A percentile compares a stretch with the other conserved stretches of the same genome.
Evolutionary conservation across 345 rosid genomes (phyloP).

Genomic region (Salix koriyanagi): DNA sequence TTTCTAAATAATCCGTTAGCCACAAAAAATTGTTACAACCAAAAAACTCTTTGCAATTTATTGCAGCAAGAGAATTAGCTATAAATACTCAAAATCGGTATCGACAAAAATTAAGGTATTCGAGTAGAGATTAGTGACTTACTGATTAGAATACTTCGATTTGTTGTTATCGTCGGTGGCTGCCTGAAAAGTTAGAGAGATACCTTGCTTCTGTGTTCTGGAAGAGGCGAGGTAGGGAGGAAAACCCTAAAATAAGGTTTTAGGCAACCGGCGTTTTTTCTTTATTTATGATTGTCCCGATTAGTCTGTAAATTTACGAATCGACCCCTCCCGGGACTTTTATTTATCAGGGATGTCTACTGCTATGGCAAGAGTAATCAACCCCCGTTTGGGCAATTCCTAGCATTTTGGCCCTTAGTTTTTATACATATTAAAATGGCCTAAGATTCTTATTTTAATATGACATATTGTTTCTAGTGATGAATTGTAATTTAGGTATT

Average conservation of each 20-base stretch:
- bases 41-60: not conserved
- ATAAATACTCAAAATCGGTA: not conserved
- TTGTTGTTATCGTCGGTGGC: not conserved
- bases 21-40: not conserved
- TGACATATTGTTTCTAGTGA: no score
- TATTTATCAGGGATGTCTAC: not conserved
- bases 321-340: not conserved
- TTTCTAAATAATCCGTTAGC: not conserved
- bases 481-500: no score
- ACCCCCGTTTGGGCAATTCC: no score
- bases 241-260: not conserved
- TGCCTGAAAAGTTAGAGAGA: not conserved
- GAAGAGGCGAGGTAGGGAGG: not conserved
- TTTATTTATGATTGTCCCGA: not conserved
- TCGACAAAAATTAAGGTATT: not conserved
- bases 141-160: not conserved
- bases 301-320: not conserved
- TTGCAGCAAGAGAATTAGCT: not conserved
- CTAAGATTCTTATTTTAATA: no score
- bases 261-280: not conserved
- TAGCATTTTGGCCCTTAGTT: no score
- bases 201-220: not conserved
- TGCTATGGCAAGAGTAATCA: no score
- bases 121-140: not conserved
- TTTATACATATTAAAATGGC: no score